Evolutionary conservation across 2,329 filamentous ascomycete species (phyloP).

Genomic region (Pestalotiopsis sp.): DNA sequence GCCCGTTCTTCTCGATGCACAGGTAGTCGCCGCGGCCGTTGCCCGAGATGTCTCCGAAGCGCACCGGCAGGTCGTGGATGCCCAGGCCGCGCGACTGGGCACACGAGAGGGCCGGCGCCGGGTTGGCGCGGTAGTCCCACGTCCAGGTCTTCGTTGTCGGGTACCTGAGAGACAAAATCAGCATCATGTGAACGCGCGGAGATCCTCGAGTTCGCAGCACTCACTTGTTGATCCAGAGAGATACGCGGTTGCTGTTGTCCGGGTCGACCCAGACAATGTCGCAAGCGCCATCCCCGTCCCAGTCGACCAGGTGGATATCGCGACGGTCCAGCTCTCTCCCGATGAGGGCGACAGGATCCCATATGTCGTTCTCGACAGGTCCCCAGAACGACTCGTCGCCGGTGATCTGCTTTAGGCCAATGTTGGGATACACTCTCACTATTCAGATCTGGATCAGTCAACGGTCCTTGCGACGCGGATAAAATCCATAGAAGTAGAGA

Average conservation of each 20-base stretch:
- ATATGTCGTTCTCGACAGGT: slow-evolving; percentile 14
- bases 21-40: slow-evolving; percentile 33
- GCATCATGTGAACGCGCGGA: too few relatives aligned
- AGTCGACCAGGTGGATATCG: slow-evolving; percentile 36
- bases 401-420: not conserved
- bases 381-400: slow-evolving; percentile 16
- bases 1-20: slow-evolving; percentile 32
- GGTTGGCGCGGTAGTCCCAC: slow-evolving; percentile 13
- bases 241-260: slow-evolving; percentile 21
- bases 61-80: slow-evolving; percentile 28
- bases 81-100: slow-evolving; percentile 25
- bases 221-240: slow-evolving; percentile 28
- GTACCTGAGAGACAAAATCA: not conserved
- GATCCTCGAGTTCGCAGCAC: not conserved
- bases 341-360: slow-evolving; percentile 9
- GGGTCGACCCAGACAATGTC: slow-evolving; percentile 34
- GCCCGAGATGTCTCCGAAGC: slow-evolving; percentile 33
- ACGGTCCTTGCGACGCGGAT: not conserved
- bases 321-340: slow-evolving; percentile 21
- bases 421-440: slow-evolving; percentile 18
- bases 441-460: not conserved
- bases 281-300: slow-evolving; percentile 36
- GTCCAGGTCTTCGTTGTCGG: slow-evolving; percentile 12
- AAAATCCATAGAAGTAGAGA: not conserved
- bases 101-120: slow-evolving; percentile 17